Evolutionary conservation across 129 eudicot genomes (phyloP), one percentile per base, ranked within the genome.

Genomic region (Saposhnikovia divaricata): DNA sequence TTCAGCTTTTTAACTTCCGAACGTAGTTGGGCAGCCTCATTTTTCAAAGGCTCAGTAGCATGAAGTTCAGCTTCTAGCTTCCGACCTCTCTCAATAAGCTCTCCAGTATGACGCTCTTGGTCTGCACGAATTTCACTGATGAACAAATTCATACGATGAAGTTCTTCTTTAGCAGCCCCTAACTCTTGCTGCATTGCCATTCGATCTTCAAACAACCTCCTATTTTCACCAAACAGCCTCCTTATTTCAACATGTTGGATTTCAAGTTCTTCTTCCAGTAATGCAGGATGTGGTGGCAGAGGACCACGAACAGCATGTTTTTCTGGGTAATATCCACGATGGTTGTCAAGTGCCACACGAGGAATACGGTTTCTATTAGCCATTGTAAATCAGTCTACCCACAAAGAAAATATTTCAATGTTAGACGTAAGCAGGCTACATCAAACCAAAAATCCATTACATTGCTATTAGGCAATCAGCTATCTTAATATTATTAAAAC

Each of bases 51-150:
- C 81, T 91, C 96, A 14, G 89, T 63, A 23, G 93, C 97, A 82
- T 90, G 98, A 79, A 93, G 91, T 79, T 93, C 96, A 84, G 89
- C 93, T 79, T 93, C 98, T 78, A 93, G 82, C 83, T 93, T 93
- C 93, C 82, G n/a, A 83, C 84, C 85, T 45, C 91, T 91, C 79
- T 93, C 97, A 55, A 91, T 85, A 80, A 91, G 96, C 84, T 89
- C 90, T 86, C 97, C 87, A 66, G 89, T 87, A 72, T 86, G 90
- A 55, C 80, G 72, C 46, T 93, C 98, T 53, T 89, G 90, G 42
- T 91, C 97, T 48, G 87, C 91, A 51, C 87, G 90, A 65, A 93
- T 89, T 77, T 93, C 97, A 82, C 83, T 80, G 70, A 91, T 76
- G 77, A 80, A 84, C 39, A 87, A 76, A 88, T 86, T 91, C 92